Percentiles rank a stretch among this genome's conserved stretches.
These are phyloP conservation scores for Pseudocercospora fuligena DNA, from an alignment of 2,329 filamentous ascomycete genomes.

Conservation along the genomic window DNA sequence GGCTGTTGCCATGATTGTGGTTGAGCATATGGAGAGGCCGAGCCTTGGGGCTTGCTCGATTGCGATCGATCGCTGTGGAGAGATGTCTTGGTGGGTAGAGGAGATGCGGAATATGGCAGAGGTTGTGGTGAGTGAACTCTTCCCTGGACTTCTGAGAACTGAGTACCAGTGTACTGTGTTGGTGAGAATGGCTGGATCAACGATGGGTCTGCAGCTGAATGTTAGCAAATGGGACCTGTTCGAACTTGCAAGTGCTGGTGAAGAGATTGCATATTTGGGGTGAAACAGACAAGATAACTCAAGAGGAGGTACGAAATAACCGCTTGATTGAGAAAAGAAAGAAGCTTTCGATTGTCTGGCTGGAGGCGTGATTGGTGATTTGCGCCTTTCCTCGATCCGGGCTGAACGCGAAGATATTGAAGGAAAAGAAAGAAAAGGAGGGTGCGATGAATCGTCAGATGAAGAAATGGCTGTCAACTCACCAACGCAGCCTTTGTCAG, in stretches of 20 bases:
- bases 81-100: conserved; percentile 64
- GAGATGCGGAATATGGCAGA: conserved; percentile 60
- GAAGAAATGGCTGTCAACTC: conserved; percentile 51
- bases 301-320: conserved; percentile 43
- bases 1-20: conserved; percentile 57
- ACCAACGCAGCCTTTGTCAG: conserved; percentile 57
- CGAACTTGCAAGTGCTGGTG: conserved; percentile 13
- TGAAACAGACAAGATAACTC: conserved; percentile 50
- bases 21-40: conserved; percentile 70
- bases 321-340: conserved; percentile 44
- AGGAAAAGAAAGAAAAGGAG: conserved; percentile 8
- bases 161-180: conserved; percentile 47
- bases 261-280: conserved; percentile 30
- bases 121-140: conserved; percentile 44
- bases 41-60: conserved; percentile 49
- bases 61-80: conserved; percentile 47
- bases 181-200: conserved; percentile 60
- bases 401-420: conserved; percentile 11
- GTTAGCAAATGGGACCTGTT: conserved; percentile 13
- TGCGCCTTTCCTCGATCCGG: conserved; percentile 29
- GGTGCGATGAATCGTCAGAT: conserved; percentile 35
- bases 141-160: conserved; percentile 47
- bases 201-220: conserved; percentile 56
- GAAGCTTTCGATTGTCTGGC: conserved; percentile 12
- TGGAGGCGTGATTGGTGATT: conserved; percentile 14